A percentile compares a stretch with the other conserved stretches of the same genome.
Evolutionary conservation across 2,329 filamentous ascomycete genomes (phyloP).

Genomic region (Ophiostoma perfectum): DNA sequence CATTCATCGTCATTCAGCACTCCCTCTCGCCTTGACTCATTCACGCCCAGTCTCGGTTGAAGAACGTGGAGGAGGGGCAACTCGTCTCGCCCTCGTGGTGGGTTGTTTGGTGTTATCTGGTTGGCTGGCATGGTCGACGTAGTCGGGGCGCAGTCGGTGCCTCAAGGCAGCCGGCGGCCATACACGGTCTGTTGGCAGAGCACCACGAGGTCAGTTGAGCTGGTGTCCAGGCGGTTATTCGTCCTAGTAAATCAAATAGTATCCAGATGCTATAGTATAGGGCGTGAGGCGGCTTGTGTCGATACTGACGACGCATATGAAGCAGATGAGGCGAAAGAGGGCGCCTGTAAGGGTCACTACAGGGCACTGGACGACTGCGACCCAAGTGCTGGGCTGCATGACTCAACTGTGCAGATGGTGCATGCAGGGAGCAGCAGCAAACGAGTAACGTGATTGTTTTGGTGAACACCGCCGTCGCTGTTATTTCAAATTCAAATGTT

Average conservation of each 20-base stretch:
- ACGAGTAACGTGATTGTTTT: not conserved
- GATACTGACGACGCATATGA: no score
- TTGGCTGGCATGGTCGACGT: not conserved
- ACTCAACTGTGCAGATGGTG: not conserved
- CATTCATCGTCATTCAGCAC: not conserved
- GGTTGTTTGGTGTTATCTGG: constrained; percentile 14
- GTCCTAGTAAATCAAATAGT: no score
- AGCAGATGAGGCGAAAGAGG: no score
- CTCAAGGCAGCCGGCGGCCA: constrained; percentile 1
- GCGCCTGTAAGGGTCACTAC: not conserved
- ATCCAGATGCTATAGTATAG: no score
- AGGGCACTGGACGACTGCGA: constrained; percentile 2
- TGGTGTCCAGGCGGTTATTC: not conserved
- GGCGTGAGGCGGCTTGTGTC: no score
- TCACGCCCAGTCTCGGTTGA: constrained; percentile 1
- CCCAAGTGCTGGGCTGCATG: not conserved
- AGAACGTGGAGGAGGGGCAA: constrained; percentile 10
- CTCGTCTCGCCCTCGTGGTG: constrained; percentile 1
- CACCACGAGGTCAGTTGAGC: not conserved
- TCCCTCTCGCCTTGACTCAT: constrained; percentile 2
- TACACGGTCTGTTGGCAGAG: not conserved
- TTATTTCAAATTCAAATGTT: not conserved
- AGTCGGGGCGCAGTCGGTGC: constrained; percentile 1
- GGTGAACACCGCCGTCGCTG: not conserved
- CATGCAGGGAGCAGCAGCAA: no score